A percentile compares a stretch with the other conserved stretches of the same genome.
Conservation (phyloP, 305 asterid species). For the Fraxinus velutina region DNA sequence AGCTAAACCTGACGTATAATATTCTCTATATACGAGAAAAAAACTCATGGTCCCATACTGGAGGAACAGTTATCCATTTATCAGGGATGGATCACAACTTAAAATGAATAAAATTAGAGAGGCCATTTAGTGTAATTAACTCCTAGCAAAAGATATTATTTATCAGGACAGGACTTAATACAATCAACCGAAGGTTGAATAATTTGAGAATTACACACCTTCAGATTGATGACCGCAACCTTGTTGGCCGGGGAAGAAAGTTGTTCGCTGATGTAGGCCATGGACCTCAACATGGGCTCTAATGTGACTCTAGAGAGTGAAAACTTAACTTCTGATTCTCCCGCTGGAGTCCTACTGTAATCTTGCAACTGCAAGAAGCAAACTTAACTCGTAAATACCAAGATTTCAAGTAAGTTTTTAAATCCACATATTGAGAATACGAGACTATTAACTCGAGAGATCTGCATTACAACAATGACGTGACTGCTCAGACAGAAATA, state of each 20-base stretch:
- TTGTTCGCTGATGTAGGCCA: slow-evolving; percentile 84
- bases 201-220: slow-evolving; percentile 45
- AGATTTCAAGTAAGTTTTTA: not conserved
- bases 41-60: not conserved
- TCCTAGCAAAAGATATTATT: slow-evolving; percentile 2
- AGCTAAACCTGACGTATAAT: not conserved
- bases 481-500: not conserved
- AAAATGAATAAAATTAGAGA: not conserved
- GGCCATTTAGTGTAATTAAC: not conserved
- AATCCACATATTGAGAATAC: not conserved
- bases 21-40: not conserved
- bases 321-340: slow-evolving; percentile 77
- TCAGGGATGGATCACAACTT: not conserved
- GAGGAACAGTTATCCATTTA: not conserved
- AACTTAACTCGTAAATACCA: slow-evolving; percentile 1
- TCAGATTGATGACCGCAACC: slow-evolving; percentile 75
- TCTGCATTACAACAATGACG: not conserved
- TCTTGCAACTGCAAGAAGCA: slow-evolving; percentile 59
- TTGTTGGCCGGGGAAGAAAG: slow-evolving; percentile 67
- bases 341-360: slow-evolving; percentile 50
- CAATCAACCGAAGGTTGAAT: not conserved
- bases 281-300: slow-evolving; percentile 85
- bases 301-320: slow-evolving; percentile 65
- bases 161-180: not conserved
- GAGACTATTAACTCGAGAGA: not conserved